Percentiles rank a stretch among this genome's conserved stretches.
Evolutionary conservation across 2,329 filamentous ascomycete species (phyloP).

Genomic region (Alternaria sp.): DNA sequence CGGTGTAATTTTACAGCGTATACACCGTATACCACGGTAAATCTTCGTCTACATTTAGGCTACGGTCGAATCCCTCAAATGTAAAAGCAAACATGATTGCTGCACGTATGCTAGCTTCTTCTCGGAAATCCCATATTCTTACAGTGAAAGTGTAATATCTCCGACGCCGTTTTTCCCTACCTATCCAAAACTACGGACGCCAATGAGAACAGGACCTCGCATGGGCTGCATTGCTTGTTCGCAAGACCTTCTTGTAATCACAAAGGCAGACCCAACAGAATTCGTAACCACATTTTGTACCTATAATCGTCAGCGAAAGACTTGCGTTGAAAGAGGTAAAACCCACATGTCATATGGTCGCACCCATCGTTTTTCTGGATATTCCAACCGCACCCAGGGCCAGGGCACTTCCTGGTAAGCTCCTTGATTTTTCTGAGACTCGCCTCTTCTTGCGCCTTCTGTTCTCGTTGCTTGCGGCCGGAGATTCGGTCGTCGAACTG

Average conservation of each 20-base stretch:
- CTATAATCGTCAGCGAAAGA: conserved; percentile 23
- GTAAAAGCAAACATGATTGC: background rate
- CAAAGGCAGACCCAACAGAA: conserved; percentile 55
- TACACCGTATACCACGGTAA: background rate
- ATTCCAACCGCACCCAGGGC: conserved; percentile 43
- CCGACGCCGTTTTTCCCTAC: background rate
- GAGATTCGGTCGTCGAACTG: conserved; percentile 49
- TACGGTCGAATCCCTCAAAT: too few species aligned
- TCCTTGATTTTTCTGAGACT: conserved; percentile 40
- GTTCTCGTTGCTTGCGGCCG: conserved; percentile 32
- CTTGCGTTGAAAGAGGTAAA: too few species aligned
- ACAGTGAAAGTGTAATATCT: background rate
- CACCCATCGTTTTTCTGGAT: conserved; percentile 56
- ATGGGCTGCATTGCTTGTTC: conserved; percentile 33
- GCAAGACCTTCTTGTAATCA: conserved; percentile 34
- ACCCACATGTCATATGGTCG: conserved; percentile 54
- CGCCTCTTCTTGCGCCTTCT: conserved; percentile 38
- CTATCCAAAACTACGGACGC: conserved; percentile 10
- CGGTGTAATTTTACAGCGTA: background rate
- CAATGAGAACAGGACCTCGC: conserved; percentile 24
- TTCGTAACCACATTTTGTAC: conserved; percentile 48
- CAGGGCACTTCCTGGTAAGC: conserved; percentile 53
- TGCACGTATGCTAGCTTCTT: background rate
- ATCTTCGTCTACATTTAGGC: background rate
- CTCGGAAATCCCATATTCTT: background rate